These are phyloP conservation scores for Scutellaria barbata DNA, from an alignment of 257 asterid genomes.

Conservation along the genomic window DNA sequence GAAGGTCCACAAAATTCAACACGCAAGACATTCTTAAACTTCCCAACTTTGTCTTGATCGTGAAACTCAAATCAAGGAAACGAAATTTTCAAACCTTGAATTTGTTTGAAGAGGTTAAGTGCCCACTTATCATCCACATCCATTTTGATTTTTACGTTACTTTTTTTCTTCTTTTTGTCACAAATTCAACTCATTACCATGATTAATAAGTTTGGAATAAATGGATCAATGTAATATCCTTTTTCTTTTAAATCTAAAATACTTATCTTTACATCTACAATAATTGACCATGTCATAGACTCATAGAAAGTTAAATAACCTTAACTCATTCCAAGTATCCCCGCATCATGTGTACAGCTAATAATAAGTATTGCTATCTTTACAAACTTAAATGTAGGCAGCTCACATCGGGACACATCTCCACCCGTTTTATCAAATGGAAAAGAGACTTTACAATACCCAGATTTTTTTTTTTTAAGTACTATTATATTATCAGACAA, in stretches of 20 bases:
- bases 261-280: slow-evolving; percentile 20
- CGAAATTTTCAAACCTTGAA: background rate
- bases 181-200: background rate
- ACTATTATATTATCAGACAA: background rate
- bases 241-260: background rate
- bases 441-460: background rate
- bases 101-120: background rate
- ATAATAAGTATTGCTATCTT: background rate
- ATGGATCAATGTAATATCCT: background rate
- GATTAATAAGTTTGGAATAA: background rate
- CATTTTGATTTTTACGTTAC: background rate
- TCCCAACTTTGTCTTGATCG: background rate
- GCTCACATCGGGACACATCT: background rate
- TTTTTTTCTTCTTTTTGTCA: background rate
- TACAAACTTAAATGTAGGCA: background rate
- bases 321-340: slow-evolving; percentile 1
- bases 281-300: background rate
- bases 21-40: background rate
- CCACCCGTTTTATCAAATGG: background rate
- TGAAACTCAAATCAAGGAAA: slow-evolving; percentile 16
- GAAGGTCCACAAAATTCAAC: background rate
- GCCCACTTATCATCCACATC: background rate
- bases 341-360: background rate
- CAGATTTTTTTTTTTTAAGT: background rate
- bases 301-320: background rate